Evolutionary conservation across 768 basidiomycete genomes (phyloP), one percentile per base, ranked within the genome.

Genomic region (Russula sp.): DNA sequence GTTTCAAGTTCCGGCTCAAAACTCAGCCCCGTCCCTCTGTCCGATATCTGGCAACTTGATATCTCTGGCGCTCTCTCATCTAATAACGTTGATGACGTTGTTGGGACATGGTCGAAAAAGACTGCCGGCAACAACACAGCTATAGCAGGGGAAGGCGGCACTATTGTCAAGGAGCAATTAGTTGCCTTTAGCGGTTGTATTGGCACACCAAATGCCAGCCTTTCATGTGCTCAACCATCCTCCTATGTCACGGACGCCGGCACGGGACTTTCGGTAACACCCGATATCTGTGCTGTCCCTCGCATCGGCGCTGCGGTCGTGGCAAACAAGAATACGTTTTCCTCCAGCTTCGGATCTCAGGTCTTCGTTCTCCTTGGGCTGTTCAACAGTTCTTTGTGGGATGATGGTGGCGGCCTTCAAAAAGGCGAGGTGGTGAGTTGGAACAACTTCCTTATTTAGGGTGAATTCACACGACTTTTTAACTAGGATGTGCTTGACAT

Each of bases 41-140:
- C 87, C 24, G 84, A 92, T 58, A 78, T 90, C 22, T 93, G 89
- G 89, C 79, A 80, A 68, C 75, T 93, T 49, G 76, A 83, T 63
- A 75, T 93, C 16, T 82, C 87, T 13, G 91, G 91, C 30, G 82
- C 84, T 0, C 76, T 93, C 18, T 85, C 90, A 2, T 82, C 88
- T 20, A 92, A 92, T 72, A 72, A 85, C 36, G 81, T 81, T 2
- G 73, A 81, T 57, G 64, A 72, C 56, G 76, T 83, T 0, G 69
- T 69, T 20, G 90, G 80, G 11, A 85, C 79, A 51, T 93, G 90
- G 91, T 78, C 81, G 58, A 78, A 75, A 65, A 67, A 83, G 42
- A 73, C 76, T 8, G 69, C 83, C 52, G 74, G 73, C 1, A 74
- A 70, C 57, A 71, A 80, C 13, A 78, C 83, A 5, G 68, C 77